A percentile compares a stretch with the other conserved stretches of the same genome.
Evolutionary conservation across 805 yeast genomes (phyloP).

Genomic region (Sungouiozyma ichnusensis): DNA sequence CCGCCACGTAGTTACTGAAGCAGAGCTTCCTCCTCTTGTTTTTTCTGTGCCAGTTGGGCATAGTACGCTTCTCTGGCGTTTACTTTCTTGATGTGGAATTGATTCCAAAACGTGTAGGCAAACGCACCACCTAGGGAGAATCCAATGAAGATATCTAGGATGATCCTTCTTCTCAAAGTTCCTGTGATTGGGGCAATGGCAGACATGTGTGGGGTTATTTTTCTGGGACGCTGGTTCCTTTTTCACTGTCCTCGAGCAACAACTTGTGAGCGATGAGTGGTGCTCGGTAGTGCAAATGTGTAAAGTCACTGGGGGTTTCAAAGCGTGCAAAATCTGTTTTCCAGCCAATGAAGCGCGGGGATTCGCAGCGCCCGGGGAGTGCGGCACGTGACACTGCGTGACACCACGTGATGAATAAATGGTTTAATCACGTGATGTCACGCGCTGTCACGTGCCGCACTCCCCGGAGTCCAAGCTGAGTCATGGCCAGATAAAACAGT

Average conservation of each 20-base stretch:
- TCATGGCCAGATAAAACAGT: too few relatives aligned
- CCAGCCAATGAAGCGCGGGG: neutral
- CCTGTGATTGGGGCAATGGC: slow-evolving; percentile 85
- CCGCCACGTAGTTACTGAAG: neutral
- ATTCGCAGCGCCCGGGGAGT: neutral
- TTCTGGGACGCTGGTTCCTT: slow-evolving; percentile 1
- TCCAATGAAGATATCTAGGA: slow-evolving; percentile 69
- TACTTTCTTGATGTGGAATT: slow-evolving; percentile 64
- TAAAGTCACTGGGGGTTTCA: too few relatives aligned
- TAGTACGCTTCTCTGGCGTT: slow-evolving; percentile 78
- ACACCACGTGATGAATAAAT: too few relatives aligned
- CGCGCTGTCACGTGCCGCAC: too few relatives aligned
- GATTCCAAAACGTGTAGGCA: slow-evolving; percentile 78
- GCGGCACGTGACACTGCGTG: too few relatives aligned
- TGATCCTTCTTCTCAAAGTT: slow-evolving; percentile 66
- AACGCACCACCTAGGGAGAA: slow-evolving; percentile 50
- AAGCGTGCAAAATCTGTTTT: too few relatives aligned
- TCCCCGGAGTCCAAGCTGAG: too few relatives aligned
- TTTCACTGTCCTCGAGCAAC: neutral
- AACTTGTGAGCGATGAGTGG: too few relatives aligned
- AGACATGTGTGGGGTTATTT: slow-evolving; percentile 29
- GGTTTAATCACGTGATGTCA: too few relatives aligned
- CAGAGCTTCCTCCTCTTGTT: slow-evolving; percentile 32
- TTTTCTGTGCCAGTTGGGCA: slow-evolving; percentile 64
- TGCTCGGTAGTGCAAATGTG: too few relatives aligned